Evolutionary conservation across 1,284 basidiomycete species (phyloP).

Genomic region (Phylloboletellus chloephorus): DNA sequence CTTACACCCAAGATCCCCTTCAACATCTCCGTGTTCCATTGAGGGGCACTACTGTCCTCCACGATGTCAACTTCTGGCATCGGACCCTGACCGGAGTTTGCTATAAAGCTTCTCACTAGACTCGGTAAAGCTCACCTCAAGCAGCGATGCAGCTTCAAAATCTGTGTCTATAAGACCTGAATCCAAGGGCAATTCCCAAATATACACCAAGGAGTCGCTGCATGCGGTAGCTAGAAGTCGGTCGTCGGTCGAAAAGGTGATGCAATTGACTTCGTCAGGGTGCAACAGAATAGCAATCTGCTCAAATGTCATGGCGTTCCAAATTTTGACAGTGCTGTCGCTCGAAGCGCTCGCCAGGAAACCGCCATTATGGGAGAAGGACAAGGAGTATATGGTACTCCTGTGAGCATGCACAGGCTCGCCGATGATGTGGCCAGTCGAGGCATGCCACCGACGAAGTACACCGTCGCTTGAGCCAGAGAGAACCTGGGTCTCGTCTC

Average conservation of each 20-base stretch:
- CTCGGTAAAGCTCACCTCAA: slow-evolving; percentile 20
- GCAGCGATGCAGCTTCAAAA: slow-evolving; percentile 22
- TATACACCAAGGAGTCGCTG: slow-evolving; percentile 21
- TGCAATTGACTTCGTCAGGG: slow-evolving; percentile 22
- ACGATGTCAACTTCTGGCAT: slow-evolving; percentile 1
- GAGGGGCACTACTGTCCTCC: slow-evolving; percentile 2
- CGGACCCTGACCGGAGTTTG: slow-evolving; percentile 13
- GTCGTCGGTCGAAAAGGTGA: slow-evolving; percentile 26
- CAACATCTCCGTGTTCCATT: slow-evolving; percentile 10
- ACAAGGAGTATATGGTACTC: slow-evolving; percentile 26
- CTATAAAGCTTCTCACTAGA: slow-evolving; percentile 4
- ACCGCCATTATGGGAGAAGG: slow-evolving; percentile 24
- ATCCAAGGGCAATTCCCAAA: slow-evolving; percentile 28
- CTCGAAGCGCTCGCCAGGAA: slow-evolving; percentile 28
- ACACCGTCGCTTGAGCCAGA: slow-evolving; percentile 25
- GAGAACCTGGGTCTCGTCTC: slow-evolving; percentile 24
- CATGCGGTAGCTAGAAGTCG: slow-evolving; percentile 26
- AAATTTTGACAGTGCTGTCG: slow-evolving; percentile 30
- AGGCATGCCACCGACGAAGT: slow-evolving; percentile 24
- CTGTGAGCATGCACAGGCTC: slow-evolving; percentile 23
- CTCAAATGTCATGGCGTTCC: slow-evolving; percentile 27
- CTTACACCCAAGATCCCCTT: slow-evolving; percentile 20
- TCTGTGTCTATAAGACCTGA: slow-evolving; percentile 27
- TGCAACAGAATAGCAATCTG: slow-evolving; percentile 23
- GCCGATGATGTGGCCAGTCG: slow-evolving; percentile 20